phyloP scores from a whole-genome alignment of 345 rosid genomes.

The Syzygium aqueum region DNA sequence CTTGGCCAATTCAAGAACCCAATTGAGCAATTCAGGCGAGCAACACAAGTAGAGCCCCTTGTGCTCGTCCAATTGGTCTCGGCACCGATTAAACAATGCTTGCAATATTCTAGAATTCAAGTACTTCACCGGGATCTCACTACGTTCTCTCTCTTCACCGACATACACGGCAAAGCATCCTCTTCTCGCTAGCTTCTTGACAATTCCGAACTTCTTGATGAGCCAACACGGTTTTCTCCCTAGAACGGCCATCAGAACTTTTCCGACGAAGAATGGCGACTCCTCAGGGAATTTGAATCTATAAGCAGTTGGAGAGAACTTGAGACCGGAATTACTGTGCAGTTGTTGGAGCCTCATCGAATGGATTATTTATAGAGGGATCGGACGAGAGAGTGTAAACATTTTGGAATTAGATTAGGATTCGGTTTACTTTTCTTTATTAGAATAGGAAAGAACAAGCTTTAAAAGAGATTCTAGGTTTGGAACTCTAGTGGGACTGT shows the following conservation, averaged over 20 bases:
- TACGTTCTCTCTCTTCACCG: background rate
- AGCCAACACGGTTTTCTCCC: rapidly evolving
- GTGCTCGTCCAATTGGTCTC: background rate
- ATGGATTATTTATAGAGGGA: background rate
- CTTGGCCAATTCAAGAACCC: background rate
- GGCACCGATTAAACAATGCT: background rate
- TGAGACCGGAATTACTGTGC: background rate
- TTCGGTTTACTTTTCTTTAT: background rate
- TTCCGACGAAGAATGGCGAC: background rate
- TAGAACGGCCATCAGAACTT: background rate
- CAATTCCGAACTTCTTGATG: background rate
- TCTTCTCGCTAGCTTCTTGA: background rate
- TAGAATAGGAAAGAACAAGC: background rate
- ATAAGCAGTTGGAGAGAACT: background rate
- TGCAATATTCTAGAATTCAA: background rate
- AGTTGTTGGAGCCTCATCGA: background rate
- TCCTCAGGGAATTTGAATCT: background rate
- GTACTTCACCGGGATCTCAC: background rate
- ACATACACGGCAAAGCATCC: background rate
- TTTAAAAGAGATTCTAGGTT: background rate
- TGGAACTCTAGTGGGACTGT: background rate
- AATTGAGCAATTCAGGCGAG: background rate
- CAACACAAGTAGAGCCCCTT: background rate
- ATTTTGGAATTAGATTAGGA: background rate
- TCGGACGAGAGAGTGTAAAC: background rate